Conservation (phyloP, 2,329 filamentous ascomycete species). For the Bipolaris oryzae region DNA sequence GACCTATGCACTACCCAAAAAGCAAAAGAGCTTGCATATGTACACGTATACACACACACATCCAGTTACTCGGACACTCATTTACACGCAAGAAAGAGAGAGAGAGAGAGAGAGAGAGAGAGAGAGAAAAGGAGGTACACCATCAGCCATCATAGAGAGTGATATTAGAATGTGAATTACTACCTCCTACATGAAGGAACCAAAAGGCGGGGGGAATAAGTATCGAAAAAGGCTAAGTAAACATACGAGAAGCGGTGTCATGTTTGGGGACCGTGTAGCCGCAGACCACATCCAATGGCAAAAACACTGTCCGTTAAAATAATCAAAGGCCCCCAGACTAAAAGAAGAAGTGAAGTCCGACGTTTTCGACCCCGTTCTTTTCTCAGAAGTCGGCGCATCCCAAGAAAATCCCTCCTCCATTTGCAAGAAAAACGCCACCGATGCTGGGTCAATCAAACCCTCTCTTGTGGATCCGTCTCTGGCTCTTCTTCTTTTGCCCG, state of each 20-base stretch:
- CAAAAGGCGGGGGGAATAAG: conserved; percentile 49
- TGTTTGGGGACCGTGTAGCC: conserved; percentile 41
- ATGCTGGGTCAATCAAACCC: conserved; percentile 25
- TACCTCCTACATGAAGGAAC: conserved; percentile 49
- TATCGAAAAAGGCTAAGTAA: conserved; percentile 51
- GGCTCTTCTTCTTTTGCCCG: conserved; percentile 25
- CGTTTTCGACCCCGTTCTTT: conserved; percentile 27
- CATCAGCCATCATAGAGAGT: conserved; percentile 33
- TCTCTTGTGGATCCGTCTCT: conserved; percentile 27
- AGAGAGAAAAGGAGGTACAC: too few species aligned
- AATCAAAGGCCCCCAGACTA: conserved; percentile 34
- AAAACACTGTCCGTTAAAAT: conserved; percentile 36
- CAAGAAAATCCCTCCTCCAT: conserved; percentile 17
- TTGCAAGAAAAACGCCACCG: conserved; percentile 36
- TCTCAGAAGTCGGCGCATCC: conserved; percentile 23
- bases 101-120: too few species aligned
- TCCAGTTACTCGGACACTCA: too few species aligned
- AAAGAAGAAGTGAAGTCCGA: conserved; percentile 37
- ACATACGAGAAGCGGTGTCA: conserved; percentile 48
- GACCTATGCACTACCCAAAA: background rate
- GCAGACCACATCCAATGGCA: conserved; percentile 28
- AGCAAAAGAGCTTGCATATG: background rate
- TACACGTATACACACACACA: background rate
- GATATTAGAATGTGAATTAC: conserved; percentile 51
- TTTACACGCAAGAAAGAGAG: too few species aligned